Percentiles rank a stretch among this genome's conserved stretches.
phyloP scores from a whole-genome alignment of 768 basidiomycete genomes.

The Gyrodon lividus region DNA sequence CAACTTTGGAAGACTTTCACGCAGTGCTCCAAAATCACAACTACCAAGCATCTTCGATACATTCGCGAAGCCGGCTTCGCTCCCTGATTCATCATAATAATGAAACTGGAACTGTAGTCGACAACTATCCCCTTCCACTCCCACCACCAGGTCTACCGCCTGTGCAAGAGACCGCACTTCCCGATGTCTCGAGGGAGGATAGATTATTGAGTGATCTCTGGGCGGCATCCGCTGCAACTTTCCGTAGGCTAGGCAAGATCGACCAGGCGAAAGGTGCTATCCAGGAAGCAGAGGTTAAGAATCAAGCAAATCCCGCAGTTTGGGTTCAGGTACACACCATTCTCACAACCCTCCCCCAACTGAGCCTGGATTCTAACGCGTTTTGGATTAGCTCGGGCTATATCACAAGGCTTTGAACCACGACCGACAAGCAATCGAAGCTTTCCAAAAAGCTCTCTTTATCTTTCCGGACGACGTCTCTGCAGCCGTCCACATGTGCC shows the following conservation, averaged over 20 bases:
- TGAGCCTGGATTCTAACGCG: neutral
- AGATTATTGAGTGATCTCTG: conserved; percentile 82
- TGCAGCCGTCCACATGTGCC: conserved; percentile 75
- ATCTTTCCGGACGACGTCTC: conserved; percentile 77
- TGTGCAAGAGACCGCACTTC: conserved; percentile 30
- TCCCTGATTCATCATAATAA: conserved; percentile 41
- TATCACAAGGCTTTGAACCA: conserved; percentile 64
- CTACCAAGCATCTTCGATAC: conserved; percentile 82
- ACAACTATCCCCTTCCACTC: conserved; percentile 38
- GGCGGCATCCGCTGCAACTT: conserved; percentile 93
- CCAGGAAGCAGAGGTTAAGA: conserved; percentile 89
- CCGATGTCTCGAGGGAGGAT: conserved; percentile 52
- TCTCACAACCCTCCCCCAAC: neutral
- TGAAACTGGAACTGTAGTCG: conserved; percentile 30
- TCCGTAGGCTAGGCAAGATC: conserved; percentile 83
- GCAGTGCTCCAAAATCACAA: conserved; percentile 55
- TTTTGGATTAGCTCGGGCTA: conserved; percentile 59
- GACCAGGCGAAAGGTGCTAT: conserved; percentile 91
- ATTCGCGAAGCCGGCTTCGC: conserved; percentile 65
- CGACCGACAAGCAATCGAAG: conserved; percentile 62
- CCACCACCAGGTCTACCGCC: conserved; percentile 35
- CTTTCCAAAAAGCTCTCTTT: conserved; percentile 88
- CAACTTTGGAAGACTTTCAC: conserved; percentile 59
- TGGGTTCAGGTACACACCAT: conserved; percentile 82
- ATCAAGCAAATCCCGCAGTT: conserved; percentile 83